A percentile compares a stretch with the other conserved stretches of the same genome.
Evolutionary conservation across 352 stramenopile genomes (phyloP).

Genomic region (Pythium pyrilobum): DNA sequence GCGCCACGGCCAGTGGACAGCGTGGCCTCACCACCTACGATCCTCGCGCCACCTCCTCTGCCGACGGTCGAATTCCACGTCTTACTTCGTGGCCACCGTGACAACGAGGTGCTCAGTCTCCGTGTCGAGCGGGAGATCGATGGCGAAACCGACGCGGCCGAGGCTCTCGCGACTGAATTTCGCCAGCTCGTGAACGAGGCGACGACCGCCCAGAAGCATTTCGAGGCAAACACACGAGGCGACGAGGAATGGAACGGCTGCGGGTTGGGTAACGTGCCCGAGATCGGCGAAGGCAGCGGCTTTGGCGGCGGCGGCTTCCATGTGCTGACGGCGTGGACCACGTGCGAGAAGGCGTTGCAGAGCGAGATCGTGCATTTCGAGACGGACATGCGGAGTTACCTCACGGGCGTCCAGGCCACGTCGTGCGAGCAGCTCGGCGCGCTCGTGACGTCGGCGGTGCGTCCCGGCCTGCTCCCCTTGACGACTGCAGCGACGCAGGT

Average conservation of each 20-base stretch:
- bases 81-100: conserved; percentile 22
- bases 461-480: background rate
- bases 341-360: conserved; percentile 21
- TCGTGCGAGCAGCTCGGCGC: conserved; percentile 9
- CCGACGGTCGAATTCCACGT: conserved; percentile 18
- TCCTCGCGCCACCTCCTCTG: background rate
- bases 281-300: conserved; percentile 16
- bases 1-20: background rate
- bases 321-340: conserved; percentile 25
- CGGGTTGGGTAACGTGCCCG: conserved; percentile 24
- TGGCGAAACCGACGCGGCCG: conserved; percentile 3
- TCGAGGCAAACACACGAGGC: conserved; percentile 25
- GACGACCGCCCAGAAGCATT: conserved; percentile 2
- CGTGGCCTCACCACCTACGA: background rate
- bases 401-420: conserved; percentile 34
- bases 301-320: conserved; percentile 43
- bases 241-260: conserved; percentile 45
- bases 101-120: conserved; percentile 15
- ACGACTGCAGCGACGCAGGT: background rate
- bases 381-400: conserved; percentile 35
- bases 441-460: conserved; percentile 2
- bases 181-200: conserved; percentile 15
- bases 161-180: conserved; percentile 18
- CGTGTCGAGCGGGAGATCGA: conserved; percentile 4
- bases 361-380: conserved; percentile 29